A percentile compares a stretch with the other conserved stretches of the same genome.
These are phyloP conservation scores for Claviceps capensis DNA, from an alignment of 2,329 filamentous ascomycete species.

Conservation along the genomic window DNA sequence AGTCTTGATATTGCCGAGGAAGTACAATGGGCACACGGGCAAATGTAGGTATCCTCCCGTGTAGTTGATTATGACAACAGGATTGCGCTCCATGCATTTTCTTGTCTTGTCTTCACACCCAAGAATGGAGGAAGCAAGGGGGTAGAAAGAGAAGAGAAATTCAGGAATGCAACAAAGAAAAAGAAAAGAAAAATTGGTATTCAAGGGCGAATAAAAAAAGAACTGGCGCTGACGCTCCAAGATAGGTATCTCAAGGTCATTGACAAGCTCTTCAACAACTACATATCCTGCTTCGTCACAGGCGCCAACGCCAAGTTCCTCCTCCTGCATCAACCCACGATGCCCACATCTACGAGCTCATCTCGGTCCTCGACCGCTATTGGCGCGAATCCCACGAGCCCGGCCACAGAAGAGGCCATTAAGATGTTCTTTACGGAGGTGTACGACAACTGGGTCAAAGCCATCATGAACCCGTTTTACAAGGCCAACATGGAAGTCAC, in stretches of 20 bases:
- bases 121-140: no score
- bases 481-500: conserved; percentile 68
- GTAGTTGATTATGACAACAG: no score
- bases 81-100: no score
- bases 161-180: no score
- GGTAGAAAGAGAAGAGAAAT: no score
- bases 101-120: no score
- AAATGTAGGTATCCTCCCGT: conserved; percentile 43
- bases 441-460: conserved; percentile 94
- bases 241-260: conserved; percentile 86
- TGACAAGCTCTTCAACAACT: conserved; percentile 92
- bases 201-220: no score
- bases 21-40: conserved; percentile 78
- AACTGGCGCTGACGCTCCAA: background rate
- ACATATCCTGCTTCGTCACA: conserved; percentile 89
- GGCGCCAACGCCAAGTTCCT: conserved; percentile 88
- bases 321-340: conserved; percentile 70
- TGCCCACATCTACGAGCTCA: conserved; percentile 25
- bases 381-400: conserved; percentile 71
- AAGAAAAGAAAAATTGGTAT: no score
- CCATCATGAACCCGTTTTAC: conserved; percentile 96
- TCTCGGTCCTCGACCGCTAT: conserved; percentile 54
- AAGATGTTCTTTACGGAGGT: conserved; percentile 90
- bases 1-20: conserved; percentile 93
- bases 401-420: conserved; percentile 90